phyloP scores from a whole-genome alignment of 2,329 filamentous ascomycete species.

The Thelonectria rubi region DNA sequence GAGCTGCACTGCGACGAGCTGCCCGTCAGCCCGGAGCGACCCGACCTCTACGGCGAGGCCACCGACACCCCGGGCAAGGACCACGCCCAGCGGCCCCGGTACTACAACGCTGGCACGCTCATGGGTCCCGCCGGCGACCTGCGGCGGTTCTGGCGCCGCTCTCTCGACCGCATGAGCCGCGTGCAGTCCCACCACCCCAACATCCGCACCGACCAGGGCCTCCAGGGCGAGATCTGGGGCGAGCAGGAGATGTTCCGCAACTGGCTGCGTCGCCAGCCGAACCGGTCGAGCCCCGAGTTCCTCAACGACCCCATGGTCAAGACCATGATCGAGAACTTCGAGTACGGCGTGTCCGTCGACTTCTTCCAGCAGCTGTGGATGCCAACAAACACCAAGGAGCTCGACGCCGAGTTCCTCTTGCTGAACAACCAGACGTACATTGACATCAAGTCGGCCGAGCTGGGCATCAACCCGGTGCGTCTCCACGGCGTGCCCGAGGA shows the following conservation, averaged over 20 bases:
- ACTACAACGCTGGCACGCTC: conserved; percentile 42
- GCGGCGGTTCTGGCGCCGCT: conserved; percentile 34
- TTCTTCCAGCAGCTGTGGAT: conserved; percentile 33
- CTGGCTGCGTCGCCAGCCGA: background rate
- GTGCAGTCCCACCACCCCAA: conserved; percentile 1
- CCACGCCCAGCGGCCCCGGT: conserved; percentile 35
- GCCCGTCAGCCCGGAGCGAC: conserved; percentile 26
- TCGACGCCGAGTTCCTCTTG: conserved; percentile 28
- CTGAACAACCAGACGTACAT: conserved; percentile 29
- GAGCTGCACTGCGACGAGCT: conserved; percentile 33
- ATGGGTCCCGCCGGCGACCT: conserved; percentile 41
- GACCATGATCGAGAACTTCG: conserved; percentile 26
- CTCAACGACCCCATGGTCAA: background rate
- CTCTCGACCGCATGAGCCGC: conserved; percentile 33
- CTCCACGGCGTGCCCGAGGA: conserved; percentile 25
- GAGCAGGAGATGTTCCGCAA: conserved; percentile 39
- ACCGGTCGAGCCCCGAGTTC: background rate
- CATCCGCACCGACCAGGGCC: conserved; percentile 41
- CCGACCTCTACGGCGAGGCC: conserved; percentile 32
- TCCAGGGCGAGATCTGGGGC: conserved; percentile 42
- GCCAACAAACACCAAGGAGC: conserved; percentile 32
- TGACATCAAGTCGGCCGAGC: conserved; percentile 7
- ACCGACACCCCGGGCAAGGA: background rate
- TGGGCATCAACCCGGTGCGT: conserved; percentile 8
- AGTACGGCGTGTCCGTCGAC: conserved; percentile 36